Conservation (phyloP, 2,329 filamentous ascomycete genomes). For the Torrubiella hemipterigena region DNA sequence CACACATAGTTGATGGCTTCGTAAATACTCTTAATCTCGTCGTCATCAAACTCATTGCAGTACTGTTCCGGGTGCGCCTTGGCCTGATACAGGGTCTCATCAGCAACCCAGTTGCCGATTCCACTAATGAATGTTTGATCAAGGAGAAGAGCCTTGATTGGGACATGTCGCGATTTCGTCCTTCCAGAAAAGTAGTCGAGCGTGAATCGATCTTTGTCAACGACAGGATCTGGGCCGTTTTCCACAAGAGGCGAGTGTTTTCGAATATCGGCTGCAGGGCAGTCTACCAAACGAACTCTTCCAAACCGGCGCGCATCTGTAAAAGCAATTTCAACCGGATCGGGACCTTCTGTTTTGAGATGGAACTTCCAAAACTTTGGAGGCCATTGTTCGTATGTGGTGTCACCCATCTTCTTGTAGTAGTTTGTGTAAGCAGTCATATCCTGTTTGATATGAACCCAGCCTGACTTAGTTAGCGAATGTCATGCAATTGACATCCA, state of each 20-base stretch:
- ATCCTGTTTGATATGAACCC: constrained; percentile 77
- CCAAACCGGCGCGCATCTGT: constrained; percentile 72
- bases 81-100: constrained; percentile 86
- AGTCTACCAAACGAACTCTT: constrained; percentile 72
- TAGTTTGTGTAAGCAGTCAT: constrained; percentile 70
- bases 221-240: constrained; percentile 87
- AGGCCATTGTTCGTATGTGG: constrained; percentile 60
- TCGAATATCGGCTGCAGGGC: constrained; percentile 62
- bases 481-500: not conserved
- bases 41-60: constrained; percentile 65
- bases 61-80: constrained; percentile 87
- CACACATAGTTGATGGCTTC: constrained; percentile 68
- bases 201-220: constrained; percentile 68
- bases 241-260: constrained; percentile 69
- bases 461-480: constrained; percentile 34
- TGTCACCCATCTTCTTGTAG: constrained; percentile 58
- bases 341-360: constrained; percentile 47
- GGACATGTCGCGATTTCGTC: constrained; percentile 65
- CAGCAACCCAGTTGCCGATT: constrained; percentile 94
- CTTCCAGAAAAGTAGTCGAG: constrained; percentile 62
- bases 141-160: constrained; percentile 77
- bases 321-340: constrained; percentile 58
- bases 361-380: constrained; percentile 85
- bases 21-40: constrained; percentile 61
- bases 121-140: constrained; percentile 85